phyloP scores from a whole-genome alignment of 148 eudicot genomes.

The Dysphania ambrosioides region DNA sequence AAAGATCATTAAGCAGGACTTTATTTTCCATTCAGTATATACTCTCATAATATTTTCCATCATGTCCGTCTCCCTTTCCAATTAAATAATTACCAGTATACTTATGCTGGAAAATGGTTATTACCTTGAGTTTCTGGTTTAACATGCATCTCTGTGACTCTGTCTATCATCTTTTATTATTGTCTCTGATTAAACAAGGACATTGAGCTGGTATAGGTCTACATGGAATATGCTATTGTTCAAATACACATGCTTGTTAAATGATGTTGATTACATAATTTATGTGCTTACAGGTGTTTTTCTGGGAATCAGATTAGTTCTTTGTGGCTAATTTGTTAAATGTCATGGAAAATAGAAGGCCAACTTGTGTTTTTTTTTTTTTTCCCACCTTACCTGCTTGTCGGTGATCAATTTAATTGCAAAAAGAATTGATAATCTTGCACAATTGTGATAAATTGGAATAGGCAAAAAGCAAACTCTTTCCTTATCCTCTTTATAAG shows the following conservation, averaged over 20 bases:
- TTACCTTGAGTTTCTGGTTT: neutral
- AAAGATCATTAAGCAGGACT: neutral
- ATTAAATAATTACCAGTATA: neutral
- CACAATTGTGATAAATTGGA: neutral
- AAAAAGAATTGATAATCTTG: neutral
- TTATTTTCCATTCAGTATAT: neutral
- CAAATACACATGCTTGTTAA: neutral
- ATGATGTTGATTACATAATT: neutral
- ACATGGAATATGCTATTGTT: neutral
- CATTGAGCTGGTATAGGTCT: neutral
- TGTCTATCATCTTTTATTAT: too few species aligned
- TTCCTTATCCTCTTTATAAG: neutral
- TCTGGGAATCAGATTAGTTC: neutral
- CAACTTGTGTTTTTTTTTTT: neutral
- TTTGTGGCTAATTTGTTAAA: neutral
- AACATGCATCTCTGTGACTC: neutral
- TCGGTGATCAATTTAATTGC: neutral
- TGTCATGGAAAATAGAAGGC: neutral
- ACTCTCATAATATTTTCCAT: neutral
- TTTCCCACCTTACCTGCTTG: neutral
- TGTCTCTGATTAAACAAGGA: neutral
- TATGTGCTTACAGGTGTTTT: neutral
- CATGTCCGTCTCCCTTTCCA: neutral
- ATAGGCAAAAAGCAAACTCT: neutral
- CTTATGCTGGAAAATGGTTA: neutral